Evolutionary conservation across 345 rosid species (phyloP), one percentile per base, ranked within the genome.

Genomic region (Salix suchowensis): DNA sequence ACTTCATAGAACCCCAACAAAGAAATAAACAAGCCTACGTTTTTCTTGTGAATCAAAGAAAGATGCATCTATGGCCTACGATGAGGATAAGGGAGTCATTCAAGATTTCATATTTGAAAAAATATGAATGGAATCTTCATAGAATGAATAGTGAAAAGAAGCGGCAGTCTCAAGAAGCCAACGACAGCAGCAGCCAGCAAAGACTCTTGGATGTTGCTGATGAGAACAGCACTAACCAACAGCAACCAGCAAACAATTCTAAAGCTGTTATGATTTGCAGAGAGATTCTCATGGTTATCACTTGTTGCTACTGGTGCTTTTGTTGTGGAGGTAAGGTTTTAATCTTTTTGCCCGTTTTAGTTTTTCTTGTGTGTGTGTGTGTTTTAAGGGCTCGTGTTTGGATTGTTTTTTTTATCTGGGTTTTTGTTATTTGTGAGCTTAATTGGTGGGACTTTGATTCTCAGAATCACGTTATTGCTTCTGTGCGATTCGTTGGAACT

Each of bases 41-140:
- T 42, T 42, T 42, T 42, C 14, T 40, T 58, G 12, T 16, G 26
- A 16, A 37, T 37, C 46, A 48, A 62, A 76, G 34, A 76, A 70
- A 75, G 73, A 91, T 89, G 96, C 93, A 89, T 83, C 84, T 89
- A 76, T 89, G 96, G 96, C 93, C 91, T 3, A 85, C 96, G 5
- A 16, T 55, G 82, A 86, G 79, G 71, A 64, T 91, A 32, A 86
- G 93, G 71, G 96, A 89, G 70, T 91, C 93, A 0, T 91, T 91
- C 88, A 91, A 86, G 82, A 67, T 50, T 34, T 71, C 67, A 30
- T 85, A 86, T 64, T 18, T 91, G 64, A 84, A 72, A 67, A 85
- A 83, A 54, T 79, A 87, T 30, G 93, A 89, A 68, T 85, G 91
- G 89, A 91, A 91, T 74, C 85, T 86, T 76, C 78, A 48, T 24